Evolutionary conservation across 2,329 filamentous ascomycete genomes (phyloP).

Genomic region (Alternaria atra): DNA sequence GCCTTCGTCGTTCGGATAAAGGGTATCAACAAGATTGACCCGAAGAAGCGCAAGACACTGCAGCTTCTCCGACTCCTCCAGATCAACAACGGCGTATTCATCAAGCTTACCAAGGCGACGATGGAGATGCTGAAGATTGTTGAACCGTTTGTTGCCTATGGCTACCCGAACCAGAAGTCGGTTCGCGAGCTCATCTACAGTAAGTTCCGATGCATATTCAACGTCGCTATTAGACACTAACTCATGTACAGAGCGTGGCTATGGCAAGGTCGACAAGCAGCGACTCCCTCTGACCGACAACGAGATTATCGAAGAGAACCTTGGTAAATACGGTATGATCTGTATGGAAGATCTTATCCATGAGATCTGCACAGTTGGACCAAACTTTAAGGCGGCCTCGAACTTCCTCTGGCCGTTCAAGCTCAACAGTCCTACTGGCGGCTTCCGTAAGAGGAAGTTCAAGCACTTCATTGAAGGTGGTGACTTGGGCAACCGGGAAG

Average conservation of each 20-base stretch:
- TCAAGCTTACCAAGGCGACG: conserved; percentile 97
- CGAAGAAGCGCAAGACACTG: conserved; percentile 99
- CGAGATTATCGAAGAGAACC: conserved; percentile 93
- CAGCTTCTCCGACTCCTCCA: conserved; percentile 99
- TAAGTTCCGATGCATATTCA: conserved; percentile 76
- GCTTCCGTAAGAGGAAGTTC: conserved; percentile 97
- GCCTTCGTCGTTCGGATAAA: conserved; percentile 99
- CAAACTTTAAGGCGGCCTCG: conserved; percentile 97
- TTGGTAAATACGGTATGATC: conserved; percentile 97
- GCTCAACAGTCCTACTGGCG: conserved; percentile 96
- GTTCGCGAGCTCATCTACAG: conserved; percentile 99
- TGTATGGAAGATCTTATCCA: conserved; percentile 99
- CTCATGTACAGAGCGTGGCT: conserved; percentile 72
- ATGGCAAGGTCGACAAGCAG: conserved; percentile 99
- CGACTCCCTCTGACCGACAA: conserved; percentile 97
- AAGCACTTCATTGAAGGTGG: conserved; percentile 99
- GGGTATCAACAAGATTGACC: conserved; percentile 99
- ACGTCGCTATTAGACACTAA: conserved; percentile 14
- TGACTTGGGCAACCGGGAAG: conserved; percentile 98
- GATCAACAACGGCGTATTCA: conserved; percentile 99
- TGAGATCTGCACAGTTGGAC: conserved; percentile 95
- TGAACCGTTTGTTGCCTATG: conserved; percentile 98
- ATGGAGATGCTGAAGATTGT: conserved; percentile 96
- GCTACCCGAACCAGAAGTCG: conserved; percentile 99
- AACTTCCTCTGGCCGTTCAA: conserved; percentile 99